Percentiles rank a stretch among this genome's conserved stretches.
These are phyloP conservation scores for Penicillium robsamsonii DNA, from an alignment of 495 filamentous ascomycete species.

Conservation along the genomic window DNA sequence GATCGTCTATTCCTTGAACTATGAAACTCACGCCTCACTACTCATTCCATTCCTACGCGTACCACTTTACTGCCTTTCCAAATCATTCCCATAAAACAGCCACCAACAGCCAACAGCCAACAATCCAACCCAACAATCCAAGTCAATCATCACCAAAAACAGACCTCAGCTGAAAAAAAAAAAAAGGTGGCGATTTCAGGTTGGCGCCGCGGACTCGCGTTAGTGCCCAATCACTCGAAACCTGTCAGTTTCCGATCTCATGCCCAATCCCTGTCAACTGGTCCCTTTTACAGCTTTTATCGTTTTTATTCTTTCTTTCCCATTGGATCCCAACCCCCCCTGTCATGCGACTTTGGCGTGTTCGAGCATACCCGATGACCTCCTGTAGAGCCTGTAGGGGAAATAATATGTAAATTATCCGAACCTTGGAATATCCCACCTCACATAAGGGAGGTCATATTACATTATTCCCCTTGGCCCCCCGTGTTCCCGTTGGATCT, in stretches of 20 bases:
- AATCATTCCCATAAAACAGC: not conserved
- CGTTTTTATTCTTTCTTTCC: not conserved
- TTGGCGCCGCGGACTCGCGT: slow-evolving; percentile 21
- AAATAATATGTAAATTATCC: not conserved
- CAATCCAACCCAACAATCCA: not conserved
- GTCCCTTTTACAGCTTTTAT: not conserved
- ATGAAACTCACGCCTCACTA: slow-evolving; percentile 32
- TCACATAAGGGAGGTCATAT: slow-evolving; percentile 26
- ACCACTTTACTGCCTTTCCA: not conserved
- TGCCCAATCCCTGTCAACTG: slow-evolving; percentile 6
- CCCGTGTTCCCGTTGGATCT: slow-evolving; percentile 11
- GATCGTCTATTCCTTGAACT: no score
- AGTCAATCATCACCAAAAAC: not conserved
- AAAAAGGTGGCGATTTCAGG: slow-evolving; percentile 25
- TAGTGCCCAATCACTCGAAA: slow-evolving; percentile 12
- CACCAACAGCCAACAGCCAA: not conserved
- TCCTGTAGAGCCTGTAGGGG: not conserved
- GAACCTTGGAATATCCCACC: not conserved
- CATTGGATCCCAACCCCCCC: slow-evolving; percentile 19
- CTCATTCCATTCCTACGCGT: slow-evolving; percentile 18
- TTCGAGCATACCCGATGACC: slow-evolving; percentile 20
- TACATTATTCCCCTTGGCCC: slow-evolving; percentile 9
- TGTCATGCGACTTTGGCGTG: slow-evolving; percentile 26
- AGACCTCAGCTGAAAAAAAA: slow-evolving; percentile 9
- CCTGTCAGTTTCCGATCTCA: slow-evolving; percentile 17